Conservation (phyloP, 345 rosid genomes). For the Laguncularia racemosa region DNA sequence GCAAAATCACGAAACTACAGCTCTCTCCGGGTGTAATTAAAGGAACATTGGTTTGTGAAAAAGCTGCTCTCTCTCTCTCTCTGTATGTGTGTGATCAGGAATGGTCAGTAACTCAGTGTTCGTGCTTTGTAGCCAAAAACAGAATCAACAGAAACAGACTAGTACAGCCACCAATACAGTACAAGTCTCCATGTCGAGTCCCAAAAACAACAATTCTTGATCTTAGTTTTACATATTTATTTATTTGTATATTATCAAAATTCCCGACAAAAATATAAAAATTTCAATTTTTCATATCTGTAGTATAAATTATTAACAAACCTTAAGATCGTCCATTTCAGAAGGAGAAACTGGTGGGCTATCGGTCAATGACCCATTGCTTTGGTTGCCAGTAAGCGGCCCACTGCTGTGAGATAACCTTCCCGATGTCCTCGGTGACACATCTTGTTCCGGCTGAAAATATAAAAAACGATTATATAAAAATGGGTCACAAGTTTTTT, state of each 20-base stretch:
- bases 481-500: neutral
- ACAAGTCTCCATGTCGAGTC: no score
- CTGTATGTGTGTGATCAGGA: neutral
- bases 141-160: no score
- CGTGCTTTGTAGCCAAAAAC: constrained; percentile 18
- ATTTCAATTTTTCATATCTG: no score
- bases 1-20: constrained; percentile 5
- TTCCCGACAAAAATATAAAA: no score
- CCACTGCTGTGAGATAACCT: constrained; percentile 58
- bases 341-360: constrained; percentile 97
- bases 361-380: constrained; percentile 78
- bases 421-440: constrained; percentile 14
- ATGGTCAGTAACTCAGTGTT: constrained; percentile 26
- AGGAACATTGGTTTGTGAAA: constrained; percentile 35
- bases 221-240: no score
- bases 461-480: neutral
- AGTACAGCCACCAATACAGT: no score
- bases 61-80: constrained; percentile 36
- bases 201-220: no score
- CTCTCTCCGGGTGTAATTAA: constrained; percentile 8
- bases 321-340: constrained; percentile 73
- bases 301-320: constrained; percentile 13
- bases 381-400: constrained; percentile 81
- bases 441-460: constrained; percentile 18
- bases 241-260: no score